Evolutionary conservation across 306 rosid genomes (phyloP), one percentile per base, ranked within the genome.

Genomic region (Begonia loranthoides): DNA sequence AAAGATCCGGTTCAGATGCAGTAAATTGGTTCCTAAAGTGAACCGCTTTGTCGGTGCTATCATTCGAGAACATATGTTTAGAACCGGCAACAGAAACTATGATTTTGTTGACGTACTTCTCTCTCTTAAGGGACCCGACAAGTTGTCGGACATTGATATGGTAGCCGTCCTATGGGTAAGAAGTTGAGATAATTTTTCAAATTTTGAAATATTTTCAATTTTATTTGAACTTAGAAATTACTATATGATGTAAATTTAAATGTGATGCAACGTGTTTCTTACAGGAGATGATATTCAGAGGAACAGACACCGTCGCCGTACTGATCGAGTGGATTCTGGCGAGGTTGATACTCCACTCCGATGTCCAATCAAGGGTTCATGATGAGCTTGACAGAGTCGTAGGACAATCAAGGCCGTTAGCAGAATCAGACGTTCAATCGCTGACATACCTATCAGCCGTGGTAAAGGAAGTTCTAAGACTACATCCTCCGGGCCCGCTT

Each of bases 401-500:
- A 0, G 83, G 73, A 13, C 60, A 33, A 9, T 55, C 87, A 52
- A 66, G 84, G 5, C 57, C 63, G n/a, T 60, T 90, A 1, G 41
- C 56, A 2, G 95, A 90, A 62, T 74, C 79, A 0, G 88, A 85
- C 16, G 36, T 86, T 46, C 59, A 74, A 15, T 57, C 56, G 5
- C 2, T 71, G 45, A 55, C 19, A 9, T 92, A 78, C 53, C 52
- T 92, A 0, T 63, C 70, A 36, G 94, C 99, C 13, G 93, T 86
- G 62, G 74, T 92, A 56, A 92, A 86, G 61, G 96, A 86, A 59
- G 94, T 83, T 28, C 9, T 92, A 7, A 74, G 99, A 80, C 43
- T 92, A 9, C 99, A 86, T 55, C 96, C 99, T 0, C 96, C 99
- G 0, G 96, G 99, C 43, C 99, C 99, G 59, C 93, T 90, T 3